Base-by-base conservation (phyloP, 495 filamentous ascomycete genomes). In the Lepraria neglecta region DNA sequence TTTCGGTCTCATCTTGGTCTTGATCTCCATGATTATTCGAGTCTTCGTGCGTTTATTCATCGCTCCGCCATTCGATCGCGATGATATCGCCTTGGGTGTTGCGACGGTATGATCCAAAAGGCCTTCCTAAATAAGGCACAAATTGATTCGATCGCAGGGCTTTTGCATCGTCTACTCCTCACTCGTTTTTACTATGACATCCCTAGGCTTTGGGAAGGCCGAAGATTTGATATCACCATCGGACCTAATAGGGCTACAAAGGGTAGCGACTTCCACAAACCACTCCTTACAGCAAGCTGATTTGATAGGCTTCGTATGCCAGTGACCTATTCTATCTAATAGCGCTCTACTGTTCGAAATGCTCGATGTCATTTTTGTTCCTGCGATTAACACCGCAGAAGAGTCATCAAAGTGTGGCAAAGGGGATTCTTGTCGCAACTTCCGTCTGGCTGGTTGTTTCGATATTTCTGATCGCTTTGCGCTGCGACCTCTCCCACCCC, bases 1-100 rank as follows among this genome's bases (percentile, higher is more conserved):
- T 4, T 65, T 79, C 0, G 72, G 76, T 19, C 70, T 82, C 42
- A 74, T 73, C 47, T 78, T 75, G 58, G 69, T 74, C 52, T 21
- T 80, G 1, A 50, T 74, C 4, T 69, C 67, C 28, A 62, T 69
- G 19, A 52, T 74, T 6, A 72, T 79, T 44, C 69, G 76, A 15
- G 38, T 75, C 2, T 77, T 71, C 52, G 72, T 73, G 53, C 69
- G 74, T 10, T 12, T 73, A 3, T 43, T 68, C 30, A 69, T 76
- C 51, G 67, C 64, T 42, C 64, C 67, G 2, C 70, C 67, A 0
- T 68, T 72, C 51, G 64, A 66, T 1, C 30, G 51, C 14, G 76
- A 77, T 61, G 75, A 77, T 55, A 43, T 65, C 27, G 47, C 66
- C 7, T 64, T 71, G 19, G 62, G 64, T 50, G 33, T 61, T 9